Conservation (phyloP, 768 basidiomycete genomes). For the Sistotremastrum niveocremeum region DNA sequence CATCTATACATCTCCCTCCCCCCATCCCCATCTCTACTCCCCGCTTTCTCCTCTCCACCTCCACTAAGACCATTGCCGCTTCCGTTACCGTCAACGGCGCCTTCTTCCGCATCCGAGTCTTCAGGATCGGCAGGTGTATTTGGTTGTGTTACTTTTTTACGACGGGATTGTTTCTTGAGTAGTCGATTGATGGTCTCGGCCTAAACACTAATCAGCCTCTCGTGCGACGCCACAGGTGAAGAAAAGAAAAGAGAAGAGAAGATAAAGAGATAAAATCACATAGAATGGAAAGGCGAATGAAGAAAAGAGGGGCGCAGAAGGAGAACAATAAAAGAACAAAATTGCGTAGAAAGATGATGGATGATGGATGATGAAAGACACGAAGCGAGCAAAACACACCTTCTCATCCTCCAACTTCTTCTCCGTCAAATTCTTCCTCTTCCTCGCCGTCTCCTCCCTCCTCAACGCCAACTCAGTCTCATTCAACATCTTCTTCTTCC, state of each 20-base stretch:
- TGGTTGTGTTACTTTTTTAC: slow-evolving; percentile 37
- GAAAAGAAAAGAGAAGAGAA: too few species aligned
- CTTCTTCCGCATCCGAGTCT: slow-evolving; percentile 16
- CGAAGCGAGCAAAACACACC: slow-evolving; percentile 22
- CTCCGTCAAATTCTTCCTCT: slow-evolving; percentile 66
- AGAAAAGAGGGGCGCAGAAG: too few species aligned
- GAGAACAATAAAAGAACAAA: not conserved
- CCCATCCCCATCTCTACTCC: slow-evolving; percentile 18
- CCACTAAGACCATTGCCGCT: slow-evolving; percentile 8
- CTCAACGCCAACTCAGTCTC: slow-evolving; percentile 61
- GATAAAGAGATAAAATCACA: too few species aligned
- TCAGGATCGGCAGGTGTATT: slow-evolving; percentile 35
- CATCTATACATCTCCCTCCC: slow-evolving; percentile 25
- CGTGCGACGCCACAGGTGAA: too few species aligned
- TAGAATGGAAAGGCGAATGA: too few species aligned
- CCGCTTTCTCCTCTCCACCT: slow-evolving; percentile 17
- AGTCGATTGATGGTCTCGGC: slow-evolving; percentile 83
- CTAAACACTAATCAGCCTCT: too few species aligned
- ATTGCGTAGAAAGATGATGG: not conserved
- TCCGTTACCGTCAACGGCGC: slow-evolving; percentile 16
- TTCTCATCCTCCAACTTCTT: slow-evolving; percentile 82
- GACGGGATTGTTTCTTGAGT: slow-evolving; percentile 70
- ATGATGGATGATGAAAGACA: not conserved
- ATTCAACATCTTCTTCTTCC: slow-evolving; percentile 55
- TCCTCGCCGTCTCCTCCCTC: slow-evolving; percentile 70